phyloP scores from a whole-genome alignment of 331 rosid genomes.

The Malus hybrid region DNA sequence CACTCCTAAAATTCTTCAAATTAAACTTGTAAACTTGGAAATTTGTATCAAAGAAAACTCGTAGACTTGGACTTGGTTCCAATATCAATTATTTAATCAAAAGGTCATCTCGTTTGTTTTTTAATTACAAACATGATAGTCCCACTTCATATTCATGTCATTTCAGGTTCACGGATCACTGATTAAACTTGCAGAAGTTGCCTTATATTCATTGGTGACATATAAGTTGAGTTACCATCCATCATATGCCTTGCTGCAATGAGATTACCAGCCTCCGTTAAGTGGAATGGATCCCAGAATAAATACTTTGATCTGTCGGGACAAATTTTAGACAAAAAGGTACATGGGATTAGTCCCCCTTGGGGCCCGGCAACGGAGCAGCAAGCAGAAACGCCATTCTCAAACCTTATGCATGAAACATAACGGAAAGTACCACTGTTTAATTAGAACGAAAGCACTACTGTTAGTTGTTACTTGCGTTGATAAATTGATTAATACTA shows the following conservation, averaged over 20 bases:
- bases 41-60: too few relatives aligned
- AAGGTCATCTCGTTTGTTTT: too few relatives aligned
- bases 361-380: not conserved
- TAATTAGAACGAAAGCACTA: too few relatives aligned
- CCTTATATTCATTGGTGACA: not conserved
- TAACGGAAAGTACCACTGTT: not conserved
- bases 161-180: too few relatives aligned
- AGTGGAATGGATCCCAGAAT: not conserved
- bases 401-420: not conserved
- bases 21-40: too few relatives aligned
- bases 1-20: too few relatives aligned
- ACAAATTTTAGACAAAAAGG: not conserved
- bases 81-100: too few relatives aligned
- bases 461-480: too few relatives aligned
- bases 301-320: not conserved
- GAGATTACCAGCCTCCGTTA: not conserved
- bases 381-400: not conserved
- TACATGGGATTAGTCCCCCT: not conserved
- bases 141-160: too few relatives aligned
- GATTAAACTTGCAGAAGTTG: not conserved
- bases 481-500: too few relatives aligned
- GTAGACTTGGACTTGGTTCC: too few relatives aligned
- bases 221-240: not conserved
- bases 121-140: too few relatives aligned
- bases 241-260: not conserved